Base-by-base conservation (phyloP, 148 eudicot genomes). In the Polygonum aviculare region DNA sequence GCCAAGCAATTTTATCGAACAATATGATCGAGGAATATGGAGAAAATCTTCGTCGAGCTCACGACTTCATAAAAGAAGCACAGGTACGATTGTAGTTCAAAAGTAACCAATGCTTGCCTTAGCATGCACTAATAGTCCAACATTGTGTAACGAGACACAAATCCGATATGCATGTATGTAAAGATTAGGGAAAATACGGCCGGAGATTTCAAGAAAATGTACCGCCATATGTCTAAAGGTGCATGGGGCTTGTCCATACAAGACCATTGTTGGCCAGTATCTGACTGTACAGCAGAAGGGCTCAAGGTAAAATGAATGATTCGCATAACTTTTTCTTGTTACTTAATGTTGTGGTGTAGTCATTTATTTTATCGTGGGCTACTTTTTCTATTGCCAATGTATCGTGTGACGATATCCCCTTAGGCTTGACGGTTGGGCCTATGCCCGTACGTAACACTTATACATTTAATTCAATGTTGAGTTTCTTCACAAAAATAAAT, bases 191-290 rank as follows among this genome's bases (percentile, higher is more conserved):
- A 84, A 18, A 84, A 90, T 72, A 88, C 90, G n/a, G 75, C 88
- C 1, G 94, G 90, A 18, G 78, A 90, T 70, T 85, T 69, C 38
- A 39, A 6, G n/a, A 75, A 83, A 73, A 85, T 84, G 92, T 87
- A 88, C 54, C 81, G 90, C 21, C 90, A 87, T 74, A 86, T 55
- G 41, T 78, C 80, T 9, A 90, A 90, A 81, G 94, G 94, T 7
- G 80, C 84, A 10, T 90, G 94, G 94, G 81, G 91, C n/a, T 90
- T 88, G 65, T 85, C 92, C 31, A 84, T 77, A 47, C 89, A 80
- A 76, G 95, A 88, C 74, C 92, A 90, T 76, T 87, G 94, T 26
- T 90, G 90, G 94, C 90, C 84, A 70, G 89, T 90, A 77, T 88
- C 94, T 8, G 92, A 90, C 71, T 85, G 89, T 80, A 90, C 92